Conservation (phyloP, 2,329 filamentous ascomycete species). For the Hyphodiscus sp. region DNA sequence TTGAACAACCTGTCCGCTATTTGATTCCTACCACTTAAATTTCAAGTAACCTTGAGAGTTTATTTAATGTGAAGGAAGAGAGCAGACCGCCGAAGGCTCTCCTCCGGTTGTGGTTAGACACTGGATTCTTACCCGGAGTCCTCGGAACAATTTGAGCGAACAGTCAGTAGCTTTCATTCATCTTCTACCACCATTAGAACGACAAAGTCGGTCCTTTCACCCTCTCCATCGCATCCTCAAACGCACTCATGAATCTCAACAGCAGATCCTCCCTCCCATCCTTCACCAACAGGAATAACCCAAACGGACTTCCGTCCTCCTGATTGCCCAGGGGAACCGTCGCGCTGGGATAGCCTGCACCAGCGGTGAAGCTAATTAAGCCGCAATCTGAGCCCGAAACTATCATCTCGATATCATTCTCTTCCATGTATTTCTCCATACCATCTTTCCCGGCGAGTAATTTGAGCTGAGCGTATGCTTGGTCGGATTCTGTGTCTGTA, state of each 20-base stretch:
- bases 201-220: background rate
- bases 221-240: slow-evolving; percentile 3
- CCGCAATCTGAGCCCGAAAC: slow-evolving; percentile 18
- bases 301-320: slow-evolving; percentile 21
- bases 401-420: slow-evolving; percentile 16
- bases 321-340: slow-evolving; percentile 24
- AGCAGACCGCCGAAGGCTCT: too few species aligned
- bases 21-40: too few species aligned
- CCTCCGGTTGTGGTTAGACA: too few species aligned
- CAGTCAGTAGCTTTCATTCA: too few species aligned
- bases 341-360: slow-evolving; percentile 25
- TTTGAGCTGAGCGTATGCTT: slow-evolving; percentile 5
- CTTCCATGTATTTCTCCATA: slow-evolving; percentile 9
- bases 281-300: slow-evolving; percentile 24
- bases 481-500: slow-evolving; percentile 6
- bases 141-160: too few species aligned
- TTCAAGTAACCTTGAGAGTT: too few species aligned
- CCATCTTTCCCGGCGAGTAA: slow-evolving; percentile 9
- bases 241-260: slow-evolving; percentile 21
- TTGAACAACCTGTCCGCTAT: too few species aligned
- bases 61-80: too few species aligned
- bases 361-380: slow-evolving; percentile 14
- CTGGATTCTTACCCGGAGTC: too few species aligned
- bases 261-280: slow-evolving; percentile 16
- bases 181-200: background rate